phyloP scores from a whole-genome alignment of 169 alveolate genomes.

The Blepharisma undulans region DNA sequence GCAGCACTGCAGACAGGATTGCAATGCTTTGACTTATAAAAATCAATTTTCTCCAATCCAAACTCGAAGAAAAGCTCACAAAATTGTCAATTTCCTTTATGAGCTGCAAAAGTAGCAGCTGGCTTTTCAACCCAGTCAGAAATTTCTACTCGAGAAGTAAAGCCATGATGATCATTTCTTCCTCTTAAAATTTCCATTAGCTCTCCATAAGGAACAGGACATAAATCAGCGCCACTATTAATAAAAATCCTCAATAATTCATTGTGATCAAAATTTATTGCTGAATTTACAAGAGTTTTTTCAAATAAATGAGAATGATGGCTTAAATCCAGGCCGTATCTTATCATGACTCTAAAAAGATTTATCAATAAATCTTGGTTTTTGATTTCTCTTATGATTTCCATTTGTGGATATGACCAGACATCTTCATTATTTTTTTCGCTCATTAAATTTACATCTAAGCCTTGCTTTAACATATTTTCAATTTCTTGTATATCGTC shows the following conservation, averaged over 20 bases:
- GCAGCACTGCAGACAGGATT: constrained; percentile 14
- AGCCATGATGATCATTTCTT: neutral
- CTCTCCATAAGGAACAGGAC: neutral
- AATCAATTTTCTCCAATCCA: neutral
- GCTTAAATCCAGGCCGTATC: neutral
- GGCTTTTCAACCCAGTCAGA: neutral
- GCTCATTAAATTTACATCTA: neutral
- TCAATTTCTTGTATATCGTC: neutral
- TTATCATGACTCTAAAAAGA: neutral
- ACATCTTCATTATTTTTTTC: neutral
- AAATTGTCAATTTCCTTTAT: neutral
- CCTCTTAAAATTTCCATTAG: neutral
- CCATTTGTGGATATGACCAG: neutral
- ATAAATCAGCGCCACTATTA: neutral
- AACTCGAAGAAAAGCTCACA: neutral
- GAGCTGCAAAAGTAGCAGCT: neutral
- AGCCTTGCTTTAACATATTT: neutral
- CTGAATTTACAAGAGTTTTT: neutral
- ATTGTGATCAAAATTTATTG: neutral
- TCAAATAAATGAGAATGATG: neutral
- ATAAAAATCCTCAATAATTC: neutral
- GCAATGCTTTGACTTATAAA: neutral
- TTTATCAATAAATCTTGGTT: neutral
- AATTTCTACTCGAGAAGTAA: neutral
- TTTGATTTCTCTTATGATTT: neutral